These are phyloP conservation scores for Penicillium sp. DNA, from an alignment of 2,329 filamentous ascomycete species.

Conservation along the genomic window DNA sequence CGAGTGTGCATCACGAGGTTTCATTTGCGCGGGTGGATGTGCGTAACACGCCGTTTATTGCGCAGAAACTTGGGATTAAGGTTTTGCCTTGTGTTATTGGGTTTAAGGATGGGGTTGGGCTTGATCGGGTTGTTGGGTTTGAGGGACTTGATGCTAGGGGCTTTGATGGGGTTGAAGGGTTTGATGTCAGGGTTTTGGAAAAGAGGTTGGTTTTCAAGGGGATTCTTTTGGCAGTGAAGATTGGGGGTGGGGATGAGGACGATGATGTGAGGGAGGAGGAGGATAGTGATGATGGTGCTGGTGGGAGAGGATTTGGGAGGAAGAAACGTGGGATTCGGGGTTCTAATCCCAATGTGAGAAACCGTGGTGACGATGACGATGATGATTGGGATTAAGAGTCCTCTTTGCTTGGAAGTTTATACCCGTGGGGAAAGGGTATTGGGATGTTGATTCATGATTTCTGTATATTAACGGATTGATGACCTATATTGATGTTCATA, in stretches of 20 bases:
- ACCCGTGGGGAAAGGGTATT: neutral
- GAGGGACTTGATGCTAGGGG: slow-evolving; percentile 46
- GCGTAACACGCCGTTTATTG: slow-evolving; percentile 48
- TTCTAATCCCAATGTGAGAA: slow-evolving; percentile 29
- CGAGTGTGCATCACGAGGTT: slow-evolving; percentile 42
- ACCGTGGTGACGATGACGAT: slow-evolving; percentile 37
- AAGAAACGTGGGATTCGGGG: slow-evolving; percentile 31
- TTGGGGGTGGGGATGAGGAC: slow-evolving; percentile 24
- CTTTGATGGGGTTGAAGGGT: slow-evolving; percentile 40
- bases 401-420: neutral
- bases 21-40: slow-evolving; percentile 50
- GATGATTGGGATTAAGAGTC: slow-evolving; percentile 49
- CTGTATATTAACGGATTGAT: slow-evolving; percentile 9
- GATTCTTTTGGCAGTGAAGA: slow-evolving; percentile 39
- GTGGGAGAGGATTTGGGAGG: slow-evolving; percentile 13
- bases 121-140: slow-evolving; percentile 50
- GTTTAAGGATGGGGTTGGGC: slow-evolving; percentile 48
- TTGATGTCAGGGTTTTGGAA: slow-evolving; percentile 45
- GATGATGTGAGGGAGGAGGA: slow-evolving; percentile 28
- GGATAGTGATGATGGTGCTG: slow-evolving; percentile 26
- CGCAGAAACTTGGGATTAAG: slow-evolving; percentile 48
- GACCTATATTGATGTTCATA: slow-evolving; percentile 6
- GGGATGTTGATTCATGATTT: slow-evolving; percentile 2
- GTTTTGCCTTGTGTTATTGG: slow-evolving; percentile 52
- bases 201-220: slow-evolving; percentile 42